Evolutionary conservation across 495 filamentous ascomycete species (phyloP).

Genomic region (Emericellopsis terricola): DNA sequence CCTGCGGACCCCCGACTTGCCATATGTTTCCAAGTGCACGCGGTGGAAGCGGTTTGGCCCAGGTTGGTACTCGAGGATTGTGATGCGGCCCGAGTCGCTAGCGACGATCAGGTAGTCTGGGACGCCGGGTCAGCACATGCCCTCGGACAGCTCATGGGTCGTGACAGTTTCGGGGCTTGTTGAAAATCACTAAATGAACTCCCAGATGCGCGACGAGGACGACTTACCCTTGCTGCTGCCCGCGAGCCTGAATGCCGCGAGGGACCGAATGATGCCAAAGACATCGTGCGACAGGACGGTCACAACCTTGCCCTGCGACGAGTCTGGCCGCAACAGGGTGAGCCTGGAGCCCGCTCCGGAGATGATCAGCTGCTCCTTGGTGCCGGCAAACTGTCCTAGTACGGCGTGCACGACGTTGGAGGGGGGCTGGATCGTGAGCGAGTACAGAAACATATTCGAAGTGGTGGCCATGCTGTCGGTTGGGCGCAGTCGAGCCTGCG

Average conservation of each 20-base stretch:
- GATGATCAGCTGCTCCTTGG: constrained; percentile 91
- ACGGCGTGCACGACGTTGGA: constrained; percentile 79
- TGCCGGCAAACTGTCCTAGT: constrained; percentile 83
- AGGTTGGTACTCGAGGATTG: constrained; percentile 81
- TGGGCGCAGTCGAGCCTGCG: constrained; percentile 33
- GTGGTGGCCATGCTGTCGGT: constrained; percentile 72
- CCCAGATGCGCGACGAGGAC: constrained; percentile 21
- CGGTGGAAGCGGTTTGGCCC: constrained; percentile 75
- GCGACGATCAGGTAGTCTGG: constrained; percentile 92
- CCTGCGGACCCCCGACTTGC: constrained; percentile 87
- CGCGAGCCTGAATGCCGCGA: constrained; percentile 78
- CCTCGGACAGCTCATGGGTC: too few species aligned
- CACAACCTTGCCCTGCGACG: constrained; percentile 65
- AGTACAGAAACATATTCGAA: constrained; percentile 96
- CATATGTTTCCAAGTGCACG: constrained; percentile 90
- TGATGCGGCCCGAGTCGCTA: constrained; percentile 87
- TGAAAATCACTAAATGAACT: constrained; percentile 81
- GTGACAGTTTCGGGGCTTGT: constrained; percentile 27
- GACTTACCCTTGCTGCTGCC: constrained; percentile 93
- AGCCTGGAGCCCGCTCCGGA: constrained; percentile 82
- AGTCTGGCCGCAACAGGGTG: constrained; percentile 72
- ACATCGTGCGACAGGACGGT: constrained; percentile 80
- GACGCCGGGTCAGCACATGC: constrained; percentile 38
- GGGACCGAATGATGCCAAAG: constrained; percentile 80
- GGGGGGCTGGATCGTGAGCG: constrained; percentile 80